Conservation (phyloP, 2,329 filamentous ascomycete genomes). For the Davidsoniella virescens region DNA sequence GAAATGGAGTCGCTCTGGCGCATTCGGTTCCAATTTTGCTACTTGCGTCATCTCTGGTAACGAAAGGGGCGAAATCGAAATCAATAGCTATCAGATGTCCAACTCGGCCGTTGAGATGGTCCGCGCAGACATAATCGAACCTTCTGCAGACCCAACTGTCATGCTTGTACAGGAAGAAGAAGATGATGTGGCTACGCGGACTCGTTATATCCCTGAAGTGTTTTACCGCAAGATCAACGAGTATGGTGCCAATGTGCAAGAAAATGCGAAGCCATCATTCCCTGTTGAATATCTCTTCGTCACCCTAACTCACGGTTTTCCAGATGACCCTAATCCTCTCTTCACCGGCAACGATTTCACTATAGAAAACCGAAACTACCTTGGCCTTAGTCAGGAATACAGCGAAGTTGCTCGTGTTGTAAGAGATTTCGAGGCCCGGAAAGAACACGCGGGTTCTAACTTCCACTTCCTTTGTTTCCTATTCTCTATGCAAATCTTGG, state of each 20-base stretch:
- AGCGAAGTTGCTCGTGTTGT: conserved; percentile 38
- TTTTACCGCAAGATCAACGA: conserved; percentile 95
- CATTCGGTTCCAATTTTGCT: conserved; percentile 91
- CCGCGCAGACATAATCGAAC: conserved; percentile 81
- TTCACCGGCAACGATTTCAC: conserved; percentile 66
- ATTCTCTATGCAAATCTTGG: conserved; percentile 62
- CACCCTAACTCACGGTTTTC: conserved; percentile 92
- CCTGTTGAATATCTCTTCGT: conserved; percentile 93
- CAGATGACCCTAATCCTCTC: conserved; percentile 57
- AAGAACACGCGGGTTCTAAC: conserved; percentile 61
- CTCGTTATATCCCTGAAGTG: conserved; percentile 89
- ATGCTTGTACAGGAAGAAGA: conserved; percentile 93
- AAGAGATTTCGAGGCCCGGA: conserved; percentile 32
- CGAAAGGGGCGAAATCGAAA: conserved; percentile 69
- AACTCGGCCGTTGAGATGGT: conserved; percentile 97
- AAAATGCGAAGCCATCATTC: conserved; percentile 92
- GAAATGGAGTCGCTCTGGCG: conserved; percentile 92
- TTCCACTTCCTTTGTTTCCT: conserved; percentile 91
- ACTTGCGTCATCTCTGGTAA: conserved; percentile 94
- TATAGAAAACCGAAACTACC: conserved; percentile 76
- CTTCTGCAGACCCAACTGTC: conserved; percentile 77
- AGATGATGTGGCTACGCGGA: conserved; percentile 36
- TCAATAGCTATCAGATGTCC: conserved; percentile 86
- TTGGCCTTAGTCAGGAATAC: conserved; percentile 75
- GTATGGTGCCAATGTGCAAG: conserved; percentile 88